Evolutionary conservation across 75 land plant species (phyloP).

Genomic region (Picea glauca): DNA sequence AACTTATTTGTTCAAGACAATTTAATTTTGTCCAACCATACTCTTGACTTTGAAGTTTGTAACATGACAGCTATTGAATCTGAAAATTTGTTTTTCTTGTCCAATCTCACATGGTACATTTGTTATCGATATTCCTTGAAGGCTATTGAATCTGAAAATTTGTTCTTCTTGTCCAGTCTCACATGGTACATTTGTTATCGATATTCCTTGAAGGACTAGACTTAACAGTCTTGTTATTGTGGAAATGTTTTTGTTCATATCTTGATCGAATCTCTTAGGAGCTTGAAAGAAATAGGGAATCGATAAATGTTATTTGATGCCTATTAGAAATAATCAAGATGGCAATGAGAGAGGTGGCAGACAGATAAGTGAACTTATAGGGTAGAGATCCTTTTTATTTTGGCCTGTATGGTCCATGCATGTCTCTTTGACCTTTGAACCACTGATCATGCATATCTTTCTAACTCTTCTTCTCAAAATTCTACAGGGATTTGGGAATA

Average conservation of each 20-base stretch:
- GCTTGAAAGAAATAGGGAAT: background rate
- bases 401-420: constrained; percentile 2
- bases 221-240: background rate
- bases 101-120: no score
- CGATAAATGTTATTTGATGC: background rate
- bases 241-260: background rate
- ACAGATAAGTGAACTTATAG: background rate
- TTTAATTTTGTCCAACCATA: no score
- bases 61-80: no score
- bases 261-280: background rate
- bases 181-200: no score
- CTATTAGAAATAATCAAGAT: background rate
- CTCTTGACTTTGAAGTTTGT: no score
- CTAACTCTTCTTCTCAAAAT: background rate
- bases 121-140: no score
- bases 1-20: no score
- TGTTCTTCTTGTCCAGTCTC: no score
- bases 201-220: no score
- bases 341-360: background rate
- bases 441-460: background rate
- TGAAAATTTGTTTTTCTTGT: no score
- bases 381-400: background rate
- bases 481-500: constrained; percentile 64
- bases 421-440: background rate
- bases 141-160: no score